Base-by-base conservation (phyloP, 805 yeast genomes). In the Myxozyma neglecta region DNA sequence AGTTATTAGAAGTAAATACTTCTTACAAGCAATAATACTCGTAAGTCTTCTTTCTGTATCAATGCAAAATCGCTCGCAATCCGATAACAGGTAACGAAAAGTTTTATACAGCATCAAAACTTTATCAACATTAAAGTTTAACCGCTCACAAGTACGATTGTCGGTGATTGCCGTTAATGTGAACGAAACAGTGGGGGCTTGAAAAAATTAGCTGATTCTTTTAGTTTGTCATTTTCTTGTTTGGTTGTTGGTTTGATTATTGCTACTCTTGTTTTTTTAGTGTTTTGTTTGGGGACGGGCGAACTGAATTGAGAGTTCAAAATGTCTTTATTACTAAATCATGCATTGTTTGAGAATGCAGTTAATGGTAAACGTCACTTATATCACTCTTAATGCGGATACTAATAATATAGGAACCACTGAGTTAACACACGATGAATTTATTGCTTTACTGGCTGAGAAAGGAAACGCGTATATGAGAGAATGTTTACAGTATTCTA, bases 401-500 rank as follows among this genome's bases (percentile, higher is more conserved):
- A 20, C 46, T 42, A 16, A 42, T 3, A 42, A 6, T 6, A 24
- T 29, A 37, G 18, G 11, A 36, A 43, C 36, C n/a, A 40, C 55
- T 13, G 8, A 46, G 37, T 29, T 18, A 29, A 29, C 55, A 20
- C 55, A 40, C 39, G 57, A 53, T 14, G 57, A 53, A 10, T 53
- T 53, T 9, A 20, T 53, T n/a, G 47, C 42, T 11, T 16, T 44
- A 50, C 50, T 53, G 2, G 13, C 44, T 13, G 40, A 32, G 9
- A 32, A 42, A 43, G 58, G 58, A 3, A 61, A 61, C 32, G 32
- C 39, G 9, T 57, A 57, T 43, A 57, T 48, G 46, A 44, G 39
- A 14, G 60, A 42, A 36, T 61, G 64, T 32, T 34, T 61, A 7
- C 13, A 45, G 3, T 29, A 13, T 29, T 61, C 64, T 9, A 47